These are phyloP conservation scores for Xylaria grammica DNA, from an alignment of 495 filamentous ascomycete genomes.

Conservation along the genomic window DNA sequence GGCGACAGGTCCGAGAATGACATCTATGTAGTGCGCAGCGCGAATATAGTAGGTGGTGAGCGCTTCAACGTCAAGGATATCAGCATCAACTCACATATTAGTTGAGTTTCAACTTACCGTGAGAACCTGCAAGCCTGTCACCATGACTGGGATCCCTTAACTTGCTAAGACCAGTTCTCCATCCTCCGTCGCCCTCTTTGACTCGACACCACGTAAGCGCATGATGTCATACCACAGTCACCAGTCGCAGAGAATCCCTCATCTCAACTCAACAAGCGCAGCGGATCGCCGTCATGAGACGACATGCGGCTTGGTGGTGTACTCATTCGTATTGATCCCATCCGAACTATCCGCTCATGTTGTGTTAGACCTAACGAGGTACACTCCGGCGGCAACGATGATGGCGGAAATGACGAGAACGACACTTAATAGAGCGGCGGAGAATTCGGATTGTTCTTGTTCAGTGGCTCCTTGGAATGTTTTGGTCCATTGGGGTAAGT, in stretches of 20 bases:
- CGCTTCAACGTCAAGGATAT: background rate
- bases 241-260: background rate
- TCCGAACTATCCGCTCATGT: background rate
- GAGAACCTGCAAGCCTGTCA: background rate
- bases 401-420: constrained; percentile 15
- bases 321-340: background rate
- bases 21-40: too few species aligned
- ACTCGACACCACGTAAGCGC: background rate
- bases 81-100: background rate
- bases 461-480: constrained; percentile 31
- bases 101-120: background rate
- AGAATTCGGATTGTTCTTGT: constrained; percentile 24
- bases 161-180: background rate
- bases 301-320: background rate
- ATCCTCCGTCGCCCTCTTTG: background rate
- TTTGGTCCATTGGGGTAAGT: constrained; percentile 34
- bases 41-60: too few species aligned
- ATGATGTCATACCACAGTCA: constrained; percentile 22
- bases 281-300: background rate
- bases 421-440: constrained; percentile 23
- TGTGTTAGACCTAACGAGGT: constrained; percentile 1
- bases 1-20: too few species aligned
- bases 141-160: background rate
- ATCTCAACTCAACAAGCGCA: background rate
- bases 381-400: constrained; percentile 8